A percentile compares a stretch with the other conserved stretches of the same genome.
phyloP scores from a whole-genome alignment of 2,329 filamentous ascomycete genomes.

The Colletotrichum coccodes region DNA sequence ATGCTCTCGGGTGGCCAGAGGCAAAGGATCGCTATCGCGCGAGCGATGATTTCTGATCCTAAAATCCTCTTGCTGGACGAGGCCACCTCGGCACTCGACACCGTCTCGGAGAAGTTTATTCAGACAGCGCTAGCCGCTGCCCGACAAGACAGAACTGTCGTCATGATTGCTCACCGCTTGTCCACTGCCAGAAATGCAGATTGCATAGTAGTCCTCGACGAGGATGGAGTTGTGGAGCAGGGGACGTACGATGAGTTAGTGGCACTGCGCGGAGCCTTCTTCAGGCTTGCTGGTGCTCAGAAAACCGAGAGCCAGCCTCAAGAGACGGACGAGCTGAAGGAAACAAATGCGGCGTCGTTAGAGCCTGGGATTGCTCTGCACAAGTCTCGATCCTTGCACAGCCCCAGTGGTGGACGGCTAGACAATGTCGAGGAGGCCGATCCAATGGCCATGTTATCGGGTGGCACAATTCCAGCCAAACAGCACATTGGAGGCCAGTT shows the following conservation, averaged over 20 bases:
- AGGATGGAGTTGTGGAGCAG: background rate
- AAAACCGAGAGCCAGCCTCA: constrained; percentile 23
- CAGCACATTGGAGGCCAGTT: too few species aligned
- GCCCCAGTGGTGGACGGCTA: too few species aligned
- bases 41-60: constrained; percentile 74
- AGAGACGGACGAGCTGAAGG: too few species aligned
- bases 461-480: too few species aligned
- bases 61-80: constrained; percentile 77
- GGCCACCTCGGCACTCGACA: constrained; percentile 72
- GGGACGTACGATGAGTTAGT: constrained; percentile 26
- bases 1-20: constrained; percentile 78
- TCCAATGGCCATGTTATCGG: too few species aligned
- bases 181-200: background rate
- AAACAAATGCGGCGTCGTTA: too few species aligned
- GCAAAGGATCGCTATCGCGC: constrained; percentile 77
- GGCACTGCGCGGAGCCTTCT: constrained; percentile 29
- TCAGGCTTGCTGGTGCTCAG: constrained; percentile 36
- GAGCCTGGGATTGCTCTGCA: too few species aligned
- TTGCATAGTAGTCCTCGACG: background rate
- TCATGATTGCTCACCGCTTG: constrained; percentile 8
- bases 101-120: constrained; percentile 71
- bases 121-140: constrained; percentile 63
- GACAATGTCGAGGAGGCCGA: too few species aligned
- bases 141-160: background rate
- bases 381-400: too few species aligned